Evolutionary conservation across 495 filamentous ascomycete species (phyloP).

Genomic region (Neurospora discreta): DNA sequence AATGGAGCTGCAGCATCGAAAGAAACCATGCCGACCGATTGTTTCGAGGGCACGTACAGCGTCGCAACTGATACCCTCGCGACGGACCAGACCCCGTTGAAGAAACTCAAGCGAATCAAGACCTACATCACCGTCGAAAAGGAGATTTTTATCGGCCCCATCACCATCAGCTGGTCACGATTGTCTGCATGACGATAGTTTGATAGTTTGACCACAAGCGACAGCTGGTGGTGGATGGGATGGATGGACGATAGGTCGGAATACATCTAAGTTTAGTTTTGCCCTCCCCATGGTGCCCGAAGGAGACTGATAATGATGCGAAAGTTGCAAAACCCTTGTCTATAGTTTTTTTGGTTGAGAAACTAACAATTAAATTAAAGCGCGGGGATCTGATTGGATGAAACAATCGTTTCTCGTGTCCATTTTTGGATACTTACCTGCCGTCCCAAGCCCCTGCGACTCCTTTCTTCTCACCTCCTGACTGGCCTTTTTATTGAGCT

Average conservation of each 20-base stretch:
- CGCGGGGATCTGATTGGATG: slow-evolving; percentile 30
- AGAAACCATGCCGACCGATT: not conserved
- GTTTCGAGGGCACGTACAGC: not conserved
- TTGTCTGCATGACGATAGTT: not conserved
- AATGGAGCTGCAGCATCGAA: not conserved
- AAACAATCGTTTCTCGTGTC: slow-evolving; percentile 43
- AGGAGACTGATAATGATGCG: not conserved
- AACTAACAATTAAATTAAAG: not conserved
- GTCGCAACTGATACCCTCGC: not conserved
- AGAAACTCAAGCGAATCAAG: not conserved
- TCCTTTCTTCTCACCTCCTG: not conserved
- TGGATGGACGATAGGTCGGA: not conserved
- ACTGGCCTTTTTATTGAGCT: not conserved
- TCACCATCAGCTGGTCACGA: not conserved
- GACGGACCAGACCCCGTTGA: not conserved
- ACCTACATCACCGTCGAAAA: not conserved
- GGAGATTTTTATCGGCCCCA: not conserved
- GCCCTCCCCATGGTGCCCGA: not conserved
- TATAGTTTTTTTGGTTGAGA: not conserved
- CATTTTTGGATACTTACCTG: slow-evolving; percentile 32
- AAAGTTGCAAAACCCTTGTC: not conserved
- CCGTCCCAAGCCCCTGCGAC: slow-evolving; percentile 11
- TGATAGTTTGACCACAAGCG: not conserved
- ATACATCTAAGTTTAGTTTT: not conserved
- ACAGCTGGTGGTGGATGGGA: not conserved